Conservation (phyloP, 2,329 filamentous ascomycete genomes). For the Penicillium italicum region DNA sequence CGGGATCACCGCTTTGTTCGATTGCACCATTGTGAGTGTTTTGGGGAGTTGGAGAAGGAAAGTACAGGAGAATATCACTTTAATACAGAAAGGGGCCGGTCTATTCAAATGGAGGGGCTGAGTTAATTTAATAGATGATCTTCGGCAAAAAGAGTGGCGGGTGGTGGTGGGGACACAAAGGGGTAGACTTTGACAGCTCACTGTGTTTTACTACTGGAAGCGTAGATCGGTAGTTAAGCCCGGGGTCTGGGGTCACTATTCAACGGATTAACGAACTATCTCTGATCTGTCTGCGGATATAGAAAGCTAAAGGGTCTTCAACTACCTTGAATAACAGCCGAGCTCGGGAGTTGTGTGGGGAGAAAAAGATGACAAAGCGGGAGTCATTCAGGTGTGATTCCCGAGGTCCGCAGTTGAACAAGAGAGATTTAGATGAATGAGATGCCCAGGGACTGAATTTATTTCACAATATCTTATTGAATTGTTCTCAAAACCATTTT, state of each 20-base stretch:
- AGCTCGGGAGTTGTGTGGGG: slow-evolving; percentile 7
- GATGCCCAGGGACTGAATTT: neutral
- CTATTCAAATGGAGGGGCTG: neutral
- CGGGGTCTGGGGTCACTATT: neutral
- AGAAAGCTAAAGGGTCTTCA: neutral
- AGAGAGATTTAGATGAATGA: neutral
- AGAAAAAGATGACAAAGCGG: slow-evolving; percentile 1
- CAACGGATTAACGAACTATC: neutral
- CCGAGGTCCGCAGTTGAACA: neutral
- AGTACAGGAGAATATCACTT: neutral
- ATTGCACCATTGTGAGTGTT: slow-evolving; percentile 12
- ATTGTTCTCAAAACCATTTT: neutral
- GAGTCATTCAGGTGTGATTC: neutral
- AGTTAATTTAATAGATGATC: neutral
- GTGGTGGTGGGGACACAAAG: neutral
- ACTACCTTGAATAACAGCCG: slow-evolving; percentile 13
- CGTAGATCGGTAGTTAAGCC: neutral
- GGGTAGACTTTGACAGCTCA: neutral
- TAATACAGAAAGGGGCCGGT: neutral
- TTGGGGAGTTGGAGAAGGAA: neutral
- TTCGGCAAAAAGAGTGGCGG: neutral
- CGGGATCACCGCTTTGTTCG: slow-evolving; percentile 29
- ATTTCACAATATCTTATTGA: no score
- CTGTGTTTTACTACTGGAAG: neutral
- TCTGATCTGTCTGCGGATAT: slow-evolving; percentile 7